phyloP scores from a whole-genome alignment of 495 filamentous ascomycete species.

The Xylaria cubensis region DNA sequence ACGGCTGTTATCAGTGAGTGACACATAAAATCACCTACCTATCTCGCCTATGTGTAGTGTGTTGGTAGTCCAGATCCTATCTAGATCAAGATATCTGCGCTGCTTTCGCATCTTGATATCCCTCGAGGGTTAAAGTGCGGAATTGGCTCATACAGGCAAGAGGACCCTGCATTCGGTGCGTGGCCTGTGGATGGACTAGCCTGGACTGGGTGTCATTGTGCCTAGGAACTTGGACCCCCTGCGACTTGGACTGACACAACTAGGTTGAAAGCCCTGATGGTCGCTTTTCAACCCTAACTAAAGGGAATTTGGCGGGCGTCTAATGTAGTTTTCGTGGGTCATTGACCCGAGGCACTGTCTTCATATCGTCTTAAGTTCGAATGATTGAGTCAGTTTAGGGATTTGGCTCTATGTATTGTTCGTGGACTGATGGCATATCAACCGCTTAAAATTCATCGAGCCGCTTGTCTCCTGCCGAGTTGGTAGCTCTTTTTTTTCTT shows the following conservation, averaged over 20 bases:
- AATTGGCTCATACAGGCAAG: slow-evolving; percentile 5
- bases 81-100: not conserved
- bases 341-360: not conserved
- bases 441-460: not conserved
- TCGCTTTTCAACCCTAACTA: slow-evolving; percentile 12
- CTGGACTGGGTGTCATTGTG: slow-evolving; percentile 17
- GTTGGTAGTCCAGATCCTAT: slow-evolving; percentile 7
- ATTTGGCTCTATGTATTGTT: not conserved
- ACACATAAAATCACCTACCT: not conserved
- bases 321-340: slow-evolving; percentile 4
- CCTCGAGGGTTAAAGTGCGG: slow-evolving; percentile 15
- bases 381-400: not conserved
- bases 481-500: not conserved
- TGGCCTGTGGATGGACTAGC: slow-evolving; percentile 12
- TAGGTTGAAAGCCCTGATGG: slow-evolving; percentile 2
- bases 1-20: not conserved
- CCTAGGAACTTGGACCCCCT: not conserved
- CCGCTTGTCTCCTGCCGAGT: not conserved
- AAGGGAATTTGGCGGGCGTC: not conserved
- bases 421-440: not conserved
- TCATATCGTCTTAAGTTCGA: not conserved
- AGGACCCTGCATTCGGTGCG: slow-evolving; percentile 24
- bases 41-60: not conserved
- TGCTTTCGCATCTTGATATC: no score
- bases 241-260: not conserved